Base-by-base conservation (phyloP, 805 yeast species). In the Starmerella stigmatis region DNA sequence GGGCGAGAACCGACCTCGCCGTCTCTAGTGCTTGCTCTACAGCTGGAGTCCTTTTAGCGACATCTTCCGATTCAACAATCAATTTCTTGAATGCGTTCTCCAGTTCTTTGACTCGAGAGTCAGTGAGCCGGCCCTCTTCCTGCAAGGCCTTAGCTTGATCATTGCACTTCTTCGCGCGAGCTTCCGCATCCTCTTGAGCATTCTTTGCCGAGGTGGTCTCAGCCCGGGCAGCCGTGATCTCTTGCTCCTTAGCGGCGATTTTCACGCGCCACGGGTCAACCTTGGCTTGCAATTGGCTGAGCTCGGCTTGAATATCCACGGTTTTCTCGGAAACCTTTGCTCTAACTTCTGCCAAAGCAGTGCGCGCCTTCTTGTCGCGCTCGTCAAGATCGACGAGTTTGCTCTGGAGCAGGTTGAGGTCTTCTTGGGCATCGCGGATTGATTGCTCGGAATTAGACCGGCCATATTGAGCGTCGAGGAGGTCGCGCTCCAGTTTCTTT, bases 181-280 rank as follows among this genome's bases (percentile, higher is more conserved):
- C 72, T 19, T 64, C 57, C 8, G 81, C 57, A 60, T 84, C 70
- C 20, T 75, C 74, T n/a, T 84, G 69, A 48, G 79, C 76, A 7
- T 84, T 74, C 42, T 74, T 69, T 3, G 78, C 74, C n/a, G 84
- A 71, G 41, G 78, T 73, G 7, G 81, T 72, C 37, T 77, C 76
- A 12, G 81, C 73, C 45, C 76, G 76, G 46, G 79, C 78, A 9
- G 68, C 69, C 57, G 83, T 86, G 29, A 77, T 64, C 32, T 37
- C 19, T 15, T 41, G 47, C 32, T 41, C 42, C 13, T 73, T 71
- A 48, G 74, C 78, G 25, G 86, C 64, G 6, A 48, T 41, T 51
- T 76, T 72, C 22, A 73, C 79, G 48, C 76, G 76, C 88, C 94
- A 86, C 0, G 97, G 98, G 53, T 83, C 88, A 6, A 86, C 64